phyloP scores from a whole-genome alignment of 2,329 filamentous ascomycete genomes.

The Chrysoporthe puriensis region DNA sequence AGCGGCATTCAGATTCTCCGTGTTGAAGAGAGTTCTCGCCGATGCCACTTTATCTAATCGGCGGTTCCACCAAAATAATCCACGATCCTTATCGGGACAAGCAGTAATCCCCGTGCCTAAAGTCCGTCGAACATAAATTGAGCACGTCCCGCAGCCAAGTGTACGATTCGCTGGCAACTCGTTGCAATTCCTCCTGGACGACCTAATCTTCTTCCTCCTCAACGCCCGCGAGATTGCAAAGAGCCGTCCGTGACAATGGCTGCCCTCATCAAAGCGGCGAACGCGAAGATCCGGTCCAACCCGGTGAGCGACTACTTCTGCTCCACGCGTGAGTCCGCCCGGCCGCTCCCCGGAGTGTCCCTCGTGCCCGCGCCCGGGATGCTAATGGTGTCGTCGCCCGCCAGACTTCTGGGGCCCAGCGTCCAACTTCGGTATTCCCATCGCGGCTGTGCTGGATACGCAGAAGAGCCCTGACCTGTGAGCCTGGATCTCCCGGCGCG shows the following conservation, averaged over 20 bases:
- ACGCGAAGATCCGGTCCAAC: constrained; percentile 84
- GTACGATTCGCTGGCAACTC: not conserved
- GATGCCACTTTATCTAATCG: not conserved
- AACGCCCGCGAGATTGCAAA: not conserved
- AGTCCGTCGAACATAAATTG: not conserved
- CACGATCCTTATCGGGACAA: not conserved
- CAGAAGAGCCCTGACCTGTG: constrained; percentile 86
- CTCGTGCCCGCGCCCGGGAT: not conserved
- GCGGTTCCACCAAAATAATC: not conserved
- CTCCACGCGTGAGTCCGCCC: constrained; percentile 75
- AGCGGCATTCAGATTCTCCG: too few species aligned
- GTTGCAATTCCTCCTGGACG: not conserved
- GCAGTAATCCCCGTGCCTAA: not conserved
- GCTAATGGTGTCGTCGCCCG: not conserved
- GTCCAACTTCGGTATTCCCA: constrained; percentile 85
- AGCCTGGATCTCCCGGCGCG: constrained; percentile 35
- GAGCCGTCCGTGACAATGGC: constrained; percentile 5
- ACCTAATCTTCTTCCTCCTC: not conserved
- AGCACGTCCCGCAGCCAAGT: not conserved
- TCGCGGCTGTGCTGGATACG: constrained; percentile 81
- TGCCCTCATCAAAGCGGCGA: constrained; percentile 75
- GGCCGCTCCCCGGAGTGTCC: too few species aligned
- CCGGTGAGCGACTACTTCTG: constrained; percentile 79
- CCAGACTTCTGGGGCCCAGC: constrained; percentile 87
- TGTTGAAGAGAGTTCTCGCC: too few species aligned